These are phyloP conservation scores for Pleurotus sapidus DNA, from an alignment of 768 basidiomycete genomes.

Conservation along the genomic window DNA sequence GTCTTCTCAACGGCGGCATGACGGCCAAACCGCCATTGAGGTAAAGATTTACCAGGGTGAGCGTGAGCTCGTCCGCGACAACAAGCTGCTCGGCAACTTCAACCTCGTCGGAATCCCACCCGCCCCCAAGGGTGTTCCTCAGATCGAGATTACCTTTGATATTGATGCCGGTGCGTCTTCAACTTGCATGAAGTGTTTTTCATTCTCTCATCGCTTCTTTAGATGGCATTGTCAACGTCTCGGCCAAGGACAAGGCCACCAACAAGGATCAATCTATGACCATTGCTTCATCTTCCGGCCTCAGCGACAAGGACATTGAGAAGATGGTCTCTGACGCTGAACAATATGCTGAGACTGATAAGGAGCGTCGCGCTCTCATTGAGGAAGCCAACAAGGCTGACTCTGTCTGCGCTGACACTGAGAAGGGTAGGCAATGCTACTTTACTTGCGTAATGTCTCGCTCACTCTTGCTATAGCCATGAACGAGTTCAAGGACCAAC, in stretches of 20 bases:
- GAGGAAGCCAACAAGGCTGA: slow-evolving; percentile 98
- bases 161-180: slow-evolving; percentile 81
- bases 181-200: not conserved
- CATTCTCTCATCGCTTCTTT: not conserved
- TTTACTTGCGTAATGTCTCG: not conserved
- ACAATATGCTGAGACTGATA: slow-evolving; percentile 90
- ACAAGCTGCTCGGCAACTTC: slow-evolving; percentile 99
- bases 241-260: slow-evolving; percentile 93
- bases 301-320: slow-evolving; percentile 95
- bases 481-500: slow-evolving; percentile 96
- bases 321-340: slow-evolving; percentile 96
- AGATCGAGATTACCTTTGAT: slow-evolving; percentile 91
- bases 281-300: slow-evolving; percentile 95
- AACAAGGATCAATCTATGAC: slow-evolving; percentile 94
- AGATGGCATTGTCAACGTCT: slow-evolving; percentile 97
- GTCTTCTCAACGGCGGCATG: slow-evolving; percentile 98
- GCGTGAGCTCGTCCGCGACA: slow-evolving; percentile 97
- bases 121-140: slow-evolving; percentile 78
- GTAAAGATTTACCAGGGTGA: slow-evolving; percentile 99
- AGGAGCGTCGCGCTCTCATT: slow-evolving; percentile 81
- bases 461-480: slow-evolving; percentile 54
- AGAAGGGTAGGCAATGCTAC: slow-evolving; percentile 47
- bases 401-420: slow-evolving; percentile 90
- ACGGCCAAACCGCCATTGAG: slow-evolving; percentile 99
- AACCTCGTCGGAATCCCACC: slow-evolving; percentile 97